Evolutionary conservation across 768 basidiomycete species (phyloP).

Genomic region (Podaxis pistillaris): DNA sequence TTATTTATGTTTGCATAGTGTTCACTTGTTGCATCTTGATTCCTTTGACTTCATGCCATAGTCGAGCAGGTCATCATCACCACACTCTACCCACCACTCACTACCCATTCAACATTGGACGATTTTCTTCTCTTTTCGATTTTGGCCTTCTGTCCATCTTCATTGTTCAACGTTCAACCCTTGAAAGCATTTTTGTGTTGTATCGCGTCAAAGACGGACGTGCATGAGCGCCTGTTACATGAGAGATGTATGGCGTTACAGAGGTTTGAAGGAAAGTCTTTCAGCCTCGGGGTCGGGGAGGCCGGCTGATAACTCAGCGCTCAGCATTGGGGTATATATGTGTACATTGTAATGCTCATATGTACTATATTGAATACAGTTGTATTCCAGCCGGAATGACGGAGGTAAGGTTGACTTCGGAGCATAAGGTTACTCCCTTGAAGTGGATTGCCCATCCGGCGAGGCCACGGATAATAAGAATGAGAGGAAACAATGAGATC

Average conservation of each 20-base stretch:
- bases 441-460: too few species aligned
- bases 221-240: not conserved
- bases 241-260: not conserved
- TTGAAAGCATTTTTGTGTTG: not conserved
- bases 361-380: not conserved
- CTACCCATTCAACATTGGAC: not conserved
- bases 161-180: not conserved
- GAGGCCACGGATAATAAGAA: too few species aligned
- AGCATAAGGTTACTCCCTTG: too few species aligned
- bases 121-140: not conserved
- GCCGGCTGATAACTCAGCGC: not conserved
- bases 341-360: not conserved
- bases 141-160: not conserved
- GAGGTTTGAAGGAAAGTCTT: not conserved
- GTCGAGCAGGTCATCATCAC: not conserved
- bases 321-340: not conserved
- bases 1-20: not conserved
- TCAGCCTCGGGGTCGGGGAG: not conserved
- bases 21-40: not conserved
- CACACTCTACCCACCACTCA: not conserved
- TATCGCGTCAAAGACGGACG: not conserved
- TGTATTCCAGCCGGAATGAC: too few species aligned
- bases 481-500: too few species aligned
- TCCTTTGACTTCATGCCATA: not conserved
- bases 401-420: too few species aligned